A percentile compares a stretch with the other conserved stretches of the same genome.
Conservation (phyloP, 371 early-diverging fungal species). For the Lichtheimia ornata region DNA sequence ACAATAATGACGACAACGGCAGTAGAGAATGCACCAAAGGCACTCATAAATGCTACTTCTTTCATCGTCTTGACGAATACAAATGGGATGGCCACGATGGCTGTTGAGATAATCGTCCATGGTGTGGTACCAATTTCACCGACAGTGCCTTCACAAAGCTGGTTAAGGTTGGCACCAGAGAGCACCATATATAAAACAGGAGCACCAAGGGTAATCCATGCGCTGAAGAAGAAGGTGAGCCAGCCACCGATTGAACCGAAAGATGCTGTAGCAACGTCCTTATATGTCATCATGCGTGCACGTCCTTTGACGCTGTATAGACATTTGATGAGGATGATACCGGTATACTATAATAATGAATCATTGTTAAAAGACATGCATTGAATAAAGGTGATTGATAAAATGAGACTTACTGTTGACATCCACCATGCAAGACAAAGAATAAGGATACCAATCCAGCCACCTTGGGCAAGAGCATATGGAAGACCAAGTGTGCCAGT, state of each 20-base stretch:
- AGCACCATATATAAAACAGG: constrained; percentile 61
- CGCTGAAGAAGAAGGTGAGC: constrained; percentile 55
- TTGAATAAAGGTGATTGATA: not conserved
- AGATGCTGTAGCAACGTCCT: constrained; percentile 36
- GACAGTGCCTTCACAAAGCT: constrained; percentile 45
- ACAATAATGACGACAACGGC: constrained; percentile 64
- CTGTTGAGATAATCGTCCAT: constrained; percentile 73
- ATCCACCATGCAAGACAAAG: constrained; percentile 75
- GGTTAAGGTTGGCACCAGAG: constrained; percentile 49
- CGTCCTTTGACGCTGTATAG: constrained; percentile 33
- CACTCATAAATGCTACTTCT: constrained; percentile 62
- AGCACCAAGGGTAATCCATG: constrained; percentile 57
- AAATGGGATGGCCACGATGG: constrained; percentile 54
- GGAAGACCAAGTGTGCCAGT: constrained; percentile 80
- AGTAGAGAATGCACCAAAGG: constrained; percentile 62
- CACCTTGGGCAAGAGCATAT: constrained; percentile 76
- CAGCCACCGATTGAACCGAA: constrained; percentile 42
- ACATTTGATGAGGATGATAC: constrained; percentile 32
- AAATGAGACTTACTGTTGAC: constrained; percentile 32
- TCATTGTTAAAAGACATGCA: constrained; percentile 25
- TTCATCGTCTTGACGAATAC: constrained; percentile 60
- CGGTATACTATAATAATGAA: constrained; percentile 43
- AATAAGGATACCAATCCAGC: constrained; percentile 76
- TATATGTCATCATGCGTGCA: constrained; percentile 35
- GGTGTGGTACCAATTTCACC: constrained; percentile 33